Percentiles rank a stretch among this genome's conserved stretches.
Evolutionary conservation across 2,329 filamentous ascomycete species (phyloP).

Genomic region (Penicillium rolfsii): DNA sequence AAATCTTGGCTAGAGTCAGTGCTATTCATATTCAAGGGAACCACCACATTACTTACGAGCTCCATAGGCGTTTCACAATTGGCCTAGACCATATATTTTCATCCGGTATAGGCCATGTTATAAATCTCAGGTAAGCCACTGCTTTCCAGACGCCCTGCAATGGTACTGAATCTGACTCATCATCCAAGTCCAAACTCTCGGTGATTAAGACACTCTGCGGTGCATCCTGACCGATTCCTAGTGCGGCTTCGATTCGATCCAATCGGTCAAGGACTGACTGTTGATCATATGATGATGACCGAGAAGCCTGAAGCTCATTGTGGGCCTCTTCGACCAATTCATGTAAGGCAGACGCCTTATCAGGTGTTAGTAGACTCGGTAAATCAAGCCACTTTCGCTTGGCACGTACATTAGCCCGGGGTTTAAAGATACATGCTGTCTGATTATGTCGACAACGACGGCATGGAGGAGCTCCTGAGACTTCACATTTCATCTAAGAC

Average conservation of each 20-base stretch:
- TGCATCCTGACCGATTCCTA: constrained; percentile 27
- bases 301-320: constrained; percentile 7
- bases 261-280: constrained; percentile 30
- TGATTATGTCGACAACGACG: constrained; percentile 33
- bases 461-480: constrained; percentile 34
- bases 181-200: constrained; percentile 20
- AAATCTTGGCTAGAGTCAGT: constrained; percentile 26
- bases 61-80: constrained; percentile 32
- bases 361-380: background rate
- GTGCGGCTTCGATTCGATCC: constrained; percentile 30
- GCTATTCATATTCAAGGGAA: background rate
- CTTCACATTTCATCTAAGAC: constrained; percentile 37
- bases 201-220: constrained; percentile 2
- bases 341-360: constrained; percentile 33
- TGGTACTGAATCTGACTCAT: constrained; percentile 16
- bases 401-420: constrained; percentile 35
- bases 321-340: constrained; percentile 22
- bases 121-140: constrained; percentile 27
- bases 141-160: constrained; percentile 29
- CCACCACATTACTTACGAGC: constrained; percentile 24
- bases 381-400: background rate
- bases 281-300: constrained; percentile 17
- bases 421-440: constrained; percentile 33
- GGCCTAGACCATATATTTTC: constrained; percentile 31
- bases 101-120: constrained; percentile 27